Evolutionary conservation across 768 basidiomycete species (phyloP).

Genomic region (Auriscalpium microsporum): DNA sequence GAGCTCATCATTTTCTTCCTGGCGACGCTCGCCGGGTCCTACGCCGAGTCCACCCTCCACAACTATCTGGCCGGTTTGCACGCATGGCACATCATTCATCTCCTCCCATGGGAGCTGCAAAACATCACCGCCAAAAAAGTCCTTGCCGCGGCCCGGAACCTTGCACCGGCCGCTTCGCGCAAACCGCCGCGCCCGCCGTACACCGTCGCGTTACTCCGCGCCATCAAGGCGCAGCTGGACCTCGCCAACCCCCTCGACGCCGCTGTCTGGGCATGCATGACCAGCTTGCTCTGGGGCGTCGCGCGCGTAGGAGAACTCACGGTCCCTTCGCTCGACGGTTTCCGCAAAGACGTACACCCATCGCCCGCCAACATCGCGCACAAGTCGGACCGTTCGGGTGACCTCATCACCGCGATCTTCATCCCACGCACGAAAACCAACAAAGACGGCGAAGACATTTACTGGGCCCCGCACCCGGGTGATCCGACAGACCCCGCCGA

Average conservation of each 20-base stretch:
- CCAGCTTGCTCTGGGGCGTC: slow-evolving; percentile 6
- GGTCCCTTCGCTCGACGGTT: not conserved
- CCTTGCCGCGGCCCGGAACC: slow-evolving; percentile 21
- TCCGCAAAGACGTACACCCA: not conserved
- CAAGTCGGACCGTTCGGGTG: not conserved
- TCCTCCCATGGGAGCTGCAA: slow-evolving; percentile 24
- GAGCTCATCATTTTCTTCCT: too few relatives aligned
- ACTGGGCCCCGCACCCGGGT: slow-evolving; percentile 24
- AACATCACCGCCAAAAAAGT: slow-evolving; percentile 20
- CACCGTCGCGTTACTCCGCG: slow-evolving; percentile 19
- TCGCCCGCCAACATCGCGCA: not conserved
- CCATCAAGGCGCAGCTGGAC: slow-evolving; percentile 16
- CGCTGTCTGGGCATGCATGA: slow-evolving; percentile 30
- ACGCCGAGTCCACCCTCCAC: slow-evolving; percentile 19
- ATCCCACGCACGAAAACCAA: slow-evolving; percentile 6
- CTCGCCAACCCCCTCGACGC: slow-evolving; percentile 23
- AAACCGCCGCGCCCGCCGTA: slow-evolving; percentile 24
- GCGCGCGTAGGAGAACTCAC: not conserved
- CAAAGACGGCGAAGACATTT: slow-evolving; percentile 24
- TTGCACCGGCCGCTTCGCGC: slow-evolving; percentile 25
- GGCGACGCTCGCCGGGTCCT: too few relatives aligned
- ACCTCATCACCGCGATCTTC: not conserved
- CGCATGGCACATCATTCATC: slow-evolving; percentile 41
- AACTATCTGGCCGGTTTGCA: slow-evolving; percentile 32
- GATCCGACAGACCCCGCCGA: slow-evolving; percentile 17